Evolutionary conservation across 495 filamentous ascomycete genomes (phyloP).

Genomic region (Penicillium dipodomyicola): DNA sequence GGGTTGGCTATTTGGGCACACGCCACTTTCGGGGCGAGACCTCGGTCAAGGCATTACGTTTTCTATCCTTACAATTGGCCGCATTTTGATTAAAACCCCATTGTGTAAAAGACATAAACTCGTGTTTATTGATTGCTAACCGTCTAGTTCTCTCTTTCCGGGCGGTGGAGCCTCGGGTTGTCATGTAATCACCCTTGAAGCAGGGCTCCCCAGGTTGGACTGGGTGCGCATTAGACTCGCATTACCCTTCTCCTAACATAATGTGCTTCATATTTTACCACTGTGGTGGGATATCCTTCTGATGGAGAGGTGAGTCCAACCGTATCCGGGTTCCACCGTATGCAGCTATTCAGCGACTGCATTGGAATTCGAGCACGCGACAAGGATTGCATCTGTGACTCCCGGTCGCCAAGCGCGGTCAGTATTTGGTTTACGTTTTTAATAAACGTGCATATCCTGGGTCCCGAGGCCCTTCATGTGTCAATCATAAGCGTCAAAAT

Average conservation of each 20-base stretch:
- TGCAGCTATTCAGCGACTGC: conserved; percentile 6
- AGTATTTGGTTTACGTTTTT: background rate
- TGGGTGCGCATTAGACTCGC: background rate
- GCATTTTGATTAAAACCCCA: background rate
- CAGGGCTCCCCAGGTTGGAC: conserved; percentile 8
- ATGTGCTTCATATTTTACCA: background rate
- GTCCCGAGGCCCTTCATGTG: conserved; percentile 10
- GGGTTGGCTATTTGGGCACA: conserved; percentile 21
- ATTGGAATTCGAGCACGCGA: conserved; percentile 16
- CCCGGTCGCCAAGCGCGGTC: background rate
- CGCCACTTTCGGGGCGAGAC: conserved; percentile 10
- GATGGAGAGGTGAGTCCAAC: background rate
- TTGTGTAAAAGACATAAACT: background rate
- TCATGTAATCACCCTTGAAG: background rate
- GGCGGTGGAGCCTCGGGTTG: background rate
- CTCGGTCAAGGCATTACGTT: conserved; percentile 12
- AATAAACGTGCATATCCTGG: background rate
- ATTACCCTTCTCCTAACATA: background rate
- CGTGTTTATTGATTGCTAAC: background rate
- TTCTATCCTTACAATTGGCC: conserved; percentile 6
- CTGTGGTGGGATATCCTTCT: background rate
- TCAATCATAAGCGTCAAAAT: conserved; percentile 1
- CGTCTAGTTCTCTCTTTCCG: background rate
- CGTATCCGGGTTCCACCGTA: background rate
- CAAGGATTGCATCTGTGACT: conserved; percentile 4